Evolutionary conservation across 2,329 filamentous ascomycete species (phyloP).

Genomic region (Xylaria sp.): DNA sequence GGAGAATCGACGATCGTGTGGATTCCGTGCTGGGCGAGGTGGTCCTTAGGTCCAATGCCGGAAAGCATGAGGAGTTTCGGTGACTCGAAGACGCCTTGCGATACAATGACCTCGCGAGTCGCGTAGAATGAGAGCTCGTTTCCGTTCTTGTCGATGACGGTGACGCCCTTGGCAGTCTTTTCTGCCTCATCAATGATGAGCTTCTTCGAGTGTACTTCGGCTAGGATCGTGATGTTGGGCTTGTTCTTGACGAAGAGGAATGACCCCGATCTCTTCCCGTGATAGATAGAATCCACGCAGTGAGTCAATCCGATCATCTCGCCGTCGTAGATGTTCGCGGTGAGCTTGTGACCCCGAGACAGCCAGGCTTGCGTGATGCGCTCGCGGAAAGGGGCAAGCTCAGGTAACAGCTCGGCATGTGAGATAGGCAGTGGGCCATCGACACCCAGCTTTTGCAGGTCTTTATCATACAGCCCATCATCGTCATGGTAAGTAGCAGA

Average conservation of each 20-base stretch:
- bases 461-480: slow-evolving; percentile 55
- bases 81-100: slow-evolving; percentile 68
- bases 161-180: slow-evolving; percentile 57
- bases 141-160: slow-evolving; percentile 56
- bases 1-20: slow-evolving; percentile 64
- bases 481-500: slow-evolving; percentile 69
- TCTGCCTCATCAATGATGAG: slow-evolving; percentile 61
- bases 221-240: slow-evolving; percentile 64
- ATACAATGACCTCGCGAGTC: slow-evolving; percentile 60
- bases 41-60: slow-evolving; percentile 67
- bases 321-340: slow-evolving; percentile 67
- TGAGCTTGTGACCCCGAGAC: slow-evolving; percentile 61
- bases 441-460: slow-evolving; percentile 62
- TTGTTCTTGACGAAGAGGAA: slow-evolving; percentile 61
- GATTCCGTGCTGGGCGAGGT: slow-evolving; percentile 66
- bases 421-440: slow-evolving; percentile 65
- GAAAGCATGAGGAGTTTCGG: slow-evolving; percentile 73
- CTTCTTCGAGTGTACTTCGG: slow-evolving; percentile 61
- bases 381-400: slow-evolving; percentile 63
- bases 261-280: slow-evolving; percentile 63
- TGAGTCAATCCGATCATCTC: slow-evolving; percentile 64
- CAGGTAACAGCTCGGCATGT: slow-evolving; percentile 64
- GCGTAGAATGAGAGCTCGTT: slow-evolving; percentile 59
- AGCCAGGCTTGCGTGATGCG: slow-evolving; percentile 63
- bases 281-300: slow-evolving; percentile 67